Conservation (phyloP, 106 monocot species). For the Alisma plantagoaquatica region DNA sequence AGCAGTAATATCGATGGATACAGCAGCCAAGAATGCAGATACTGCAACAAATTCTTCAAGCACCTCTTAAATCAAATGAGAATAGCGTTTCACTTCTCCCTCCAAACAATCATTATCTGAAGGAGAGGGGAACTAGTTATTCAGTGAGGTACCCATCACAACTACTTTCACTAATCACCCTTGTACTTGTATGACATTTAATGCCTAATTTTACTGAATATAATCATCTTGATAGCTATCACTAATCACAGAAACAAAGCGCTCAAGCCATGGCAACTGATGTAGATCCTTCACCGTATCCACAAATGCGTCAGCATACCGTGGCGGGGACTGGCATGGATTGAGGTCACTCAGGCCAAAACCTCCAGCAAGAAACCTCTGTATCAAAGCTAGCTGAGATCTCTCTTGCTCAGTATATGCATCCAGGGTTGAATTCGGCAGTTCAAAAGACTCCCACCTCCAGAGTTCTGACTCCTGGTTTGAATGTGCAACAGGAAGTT, state of each 20-base stretch:
- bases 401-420: too few relatives aligned
- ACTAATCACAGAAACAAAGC: slow-evolving; percentile 82
- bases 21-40: too few relatives aligned
- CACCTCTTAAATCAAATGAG: too few relatives aligned
- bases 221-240: slow-evolving; percentile 70
- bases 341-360: slow-evolving; percentile 27
- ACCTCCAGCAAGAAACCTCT: slow-evolving; percentile 70
- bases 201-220: slow-evolving; percentile 52
- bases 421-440: slow-evolving; percentile 24
- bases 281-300: slow-evolving; percentile 79
- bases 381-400: slow-evolving; percentile 67
- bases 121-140: too few relatives aligned
- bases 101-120: too few relatives aligned
- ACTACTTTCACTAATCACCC: too few relatives aligned
- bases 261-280: slow-evolving; percentile 92
- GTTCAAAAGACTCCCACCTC: slow-evolving; percentile 36
- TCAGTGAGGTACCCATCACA: too few relatives aligned
- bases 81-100: too few relatives aligned
- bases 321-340: slow-evolving; percentile 41
- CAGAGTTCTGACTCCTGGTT: slow-evolving; percentile 19
- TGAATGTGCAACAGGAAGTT: slow-evolving; percentile 7
- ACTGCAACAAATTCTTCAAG: too few relatives aligned
- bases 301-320: slow-evolving; percentile 60
- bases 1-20: too few relatives aligned
- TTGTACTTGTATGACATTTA: too few relatives aligned